Conservation (phyloP, 139 green algal genomes). For the Picochlorum costavermella region DNA sequence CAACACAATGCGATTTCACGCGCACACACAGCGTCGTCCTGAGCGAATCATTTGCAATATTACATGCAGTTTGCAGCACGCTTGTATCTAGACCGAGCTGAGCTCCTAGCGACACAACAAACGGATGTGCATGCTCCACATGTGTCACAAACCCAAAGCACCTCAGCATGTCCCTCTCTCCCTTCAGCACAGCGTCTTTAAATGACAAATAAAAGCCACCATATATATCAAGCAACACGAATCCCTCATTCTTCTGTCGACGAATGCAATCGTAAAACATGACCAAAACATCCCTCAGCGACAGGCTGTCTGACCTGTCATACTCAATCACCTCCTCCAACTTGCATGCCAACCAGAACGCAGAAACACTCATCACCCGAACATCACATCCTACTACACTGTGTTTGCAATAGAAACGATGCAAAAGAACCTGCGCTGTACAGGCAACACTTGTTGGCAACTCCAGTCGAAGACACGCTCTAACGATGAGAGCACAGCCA, state of each 20-base stretch:
- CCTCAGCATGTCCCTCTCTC: conserved; percentile 73
- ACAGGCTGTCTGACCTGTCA: conserved; percentile 11
- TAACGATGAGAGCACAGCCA: conserved; percentile 71
- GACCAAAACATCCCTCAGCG: conserved; percentile 54
- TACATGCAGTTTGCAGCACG: conserved; percentile 73
- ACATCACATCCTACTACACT: conserved; percentile 71
- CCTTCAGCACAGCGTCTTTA: conserved; percentile 53
- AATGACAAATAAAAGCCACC: conserved; percentile 48
- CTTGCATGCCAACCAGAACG: conserved; percentile 75
- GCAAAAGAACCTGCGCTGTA: conserved; percentile 85
- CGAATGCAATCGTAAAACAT: conserved; percentile 62
- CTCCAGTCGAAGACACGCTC: conserved; percentile 49
- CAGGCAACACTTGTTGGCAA: conserved; percentile 71
- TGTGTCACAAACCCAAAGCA: conserved; percentile 79
- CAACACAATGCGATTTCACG: conserved; percentile 69
- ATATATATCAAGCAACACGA: neutral
- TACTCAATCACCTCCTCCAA: conserved; percentile 72
- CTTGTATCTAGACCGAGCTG: conserved; percentile 33
- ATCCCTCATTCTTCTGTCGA: neutral
- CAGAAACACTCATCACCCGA: conserved; percentile 69
- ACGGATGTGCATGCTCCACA: conserved; percentile 87
- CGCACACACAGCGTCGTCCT: conserved; percentile 82
- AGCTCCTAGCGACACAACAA: conserved; percentile 70
- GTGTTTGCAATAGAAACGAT: conserved; percentile 92
- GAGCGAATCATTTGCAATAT: conserved; percentile 82